phyloP scores from a whole-genome alignment of 192 early-diverging fungal genomes.

The Haplosporangium gracile region DNA sequence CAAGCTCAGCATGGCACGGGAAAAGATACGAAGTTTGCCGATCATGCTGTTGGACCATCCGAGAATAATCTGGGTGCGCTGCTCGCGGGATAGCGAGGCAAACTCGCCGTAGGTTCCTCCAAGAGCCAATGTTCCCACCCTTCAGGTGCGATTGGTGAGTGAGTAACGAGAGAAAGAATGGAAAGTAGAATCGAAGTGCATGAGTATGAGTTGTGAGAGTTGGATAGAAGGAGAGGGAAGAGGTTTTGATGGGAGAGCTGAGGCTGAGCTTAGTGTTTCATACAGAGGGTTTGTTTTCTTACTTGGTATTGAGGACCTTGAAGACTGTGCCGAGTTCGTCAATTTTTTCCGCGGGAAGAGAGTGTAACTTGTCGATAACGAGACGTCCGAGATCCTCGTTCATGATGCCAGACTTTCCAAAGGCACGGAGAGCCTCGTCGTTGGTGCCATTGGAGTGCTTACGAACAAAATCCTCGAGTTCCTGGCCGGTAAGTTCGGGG shows the following conservation, averaged over 20 bases:
- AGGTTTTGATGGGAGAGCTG: background rate
- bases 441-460: slow-evolving; percentile 34
- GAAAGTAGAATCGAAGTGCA: background rate
- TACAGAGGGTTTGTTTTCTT: background rate
- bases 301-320: slow-evolving; percentile 52
- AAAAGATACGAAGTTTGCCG: slow-evolving; percentile 37
- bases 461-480: slow-evolving; percentile 51
- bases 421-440: slow-evolving; percentile 27
- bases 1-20: slow-evolving; percentile 24
- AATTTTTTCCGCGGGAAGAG: slow-evolving; percentile 43
- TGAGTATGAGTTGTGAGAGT: background rate
- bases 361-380: slow-evolving; percentile 25
- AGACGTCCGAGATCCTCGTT: slow-evolving; percentile 32
- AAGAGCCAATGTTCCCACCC: slow-evolving; percentile 41
- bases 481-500: slow-evolving; percentile 48
- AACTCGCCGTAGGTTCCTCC: slow-evolving; percentile 48
- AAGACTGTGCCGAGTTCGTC: slow-evolving; percentile 48
- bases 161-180: background rate
- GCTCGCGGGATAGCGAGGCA: slow-evolving; percentile 35
- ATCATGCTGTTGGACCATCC: slow-evolving; percentile 51
- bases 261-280: background rate
- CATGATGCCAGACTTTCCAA: slow-evolving; percentile 31
- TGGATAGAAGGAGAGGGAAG: background rate
- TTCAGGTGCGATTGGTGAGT: background rate
- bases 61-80: slow-evolving; percentile 36